Base-by-base conservation (phyloP, 352 stramenopile species). In the Phytophthora colocasiae region DNA sequence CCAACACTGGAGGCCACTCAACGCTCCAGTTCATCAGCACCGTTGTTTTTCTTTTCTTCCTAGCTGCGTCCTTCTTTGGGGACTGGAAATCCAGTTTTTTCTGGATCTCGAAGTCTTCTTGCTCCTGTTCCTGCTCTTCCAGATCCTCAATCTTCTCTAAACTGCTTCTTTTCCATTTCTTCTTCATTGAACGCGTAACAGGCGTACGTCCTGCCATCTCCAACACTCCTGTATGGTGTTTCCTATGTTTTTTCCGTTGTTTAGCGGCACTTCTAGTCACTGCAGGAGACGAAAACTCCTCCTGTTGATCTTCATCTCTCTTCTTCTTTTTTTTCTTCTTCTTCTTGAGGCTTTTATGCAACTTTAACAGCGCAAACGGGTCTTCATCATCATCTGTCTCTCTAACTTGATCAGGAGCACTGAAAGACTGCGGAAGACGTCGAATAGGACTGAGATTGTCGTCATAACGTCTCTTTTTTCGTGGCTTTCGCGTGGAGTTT, bases 51-150 rank as follows among this genome's bases (percentile, higher is more conserved):
- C 60, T 57, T 3, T 56, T 68, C 32, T 51, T 51, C 22, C 58
- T 63, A 14, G 26, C 44, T 34, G 32, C 53, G 40, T 54, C 61
- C 27, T 67, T 62, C 39, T 57, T 64, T 2, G 14, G 48, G 47
- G 65, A 72, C 27, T 58, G 51, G 50, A 75, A 71, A 26, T 75
- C 65, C 1, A 83, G 56, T 24, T 60, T 69, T 49, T 85, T 83
- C 53, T 75, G 67, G n/a, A 85, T 72, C 32, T 73, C 55, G 12
- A 77, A 54, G 1, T 80, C 50, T 12, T 73, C 68, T 3, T 73
- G 39, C 10, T 65, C 60, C 12, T 69, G 53, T 31, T 52, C 54
- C 7, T 22, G 1, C 1, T 38, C 54, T 2, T 38, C 54, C 6
- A 59, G 3, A 5, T 69, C 56, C 11, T 69, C 49, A 40, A 66